phyloP scores from a whole-genome alignment of 345 rosid genomes.

The Sonneratia alba region DNA sequence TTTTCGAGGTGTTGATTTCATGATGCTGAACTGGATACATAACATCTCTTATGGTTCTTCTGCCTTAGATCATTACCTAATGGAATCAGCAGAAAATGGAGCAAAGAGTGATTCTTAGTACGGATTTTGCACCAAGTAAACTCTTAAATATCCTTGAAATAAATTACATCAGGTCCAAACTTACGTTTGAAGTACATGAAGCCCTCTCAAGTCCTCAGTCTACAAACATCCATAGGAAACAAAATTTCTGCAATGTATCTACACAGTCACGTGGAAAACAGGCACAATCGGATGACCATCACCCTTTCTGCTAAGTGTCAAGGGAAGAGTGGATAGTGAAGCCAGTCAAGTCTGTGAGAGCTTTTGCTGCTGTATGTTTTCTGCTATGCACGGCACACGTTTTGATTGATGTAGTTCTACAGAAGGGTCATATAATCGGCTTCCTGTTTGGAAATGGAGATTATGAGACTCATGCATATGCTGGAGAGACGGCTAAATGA shows the following conservation, averaged over 20 bases:
- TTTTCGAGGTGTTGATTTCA: no score
- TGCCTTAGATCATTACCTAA: neutral
- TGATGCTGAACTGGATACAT: no score
- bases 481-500: conserved; percentile 18
- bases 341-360: neutral
- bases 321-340: neutral
- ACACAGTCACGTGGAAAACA: neutral
- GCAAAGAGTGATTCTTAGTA: neutral
- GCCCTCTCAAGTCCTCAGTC: neutral
- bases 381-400: neutral
- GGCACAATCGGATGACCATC: neutral
- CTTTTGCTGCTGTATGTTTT: neutral
- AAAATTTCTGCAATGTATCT: neutral
- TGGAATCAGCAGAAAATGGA: neutral
- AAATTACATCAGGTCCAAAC: neutral
- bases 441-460: neutral
- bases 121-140: neutral
- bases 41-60: no score
- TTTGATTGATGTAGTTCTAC: neutral
- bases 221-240: neutral
- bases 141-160: neutral
- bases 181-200: neutral
- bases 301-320: neutral
- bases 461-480: conserved; percentile 4
- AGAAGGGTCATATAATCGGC: neutral